A percentile compares a stretch with the other conserved stretches of the same genome.
Conservation (phyloP, 2,329 filamentous ascomycete species). For the Trichophyton equinum region DNA sequence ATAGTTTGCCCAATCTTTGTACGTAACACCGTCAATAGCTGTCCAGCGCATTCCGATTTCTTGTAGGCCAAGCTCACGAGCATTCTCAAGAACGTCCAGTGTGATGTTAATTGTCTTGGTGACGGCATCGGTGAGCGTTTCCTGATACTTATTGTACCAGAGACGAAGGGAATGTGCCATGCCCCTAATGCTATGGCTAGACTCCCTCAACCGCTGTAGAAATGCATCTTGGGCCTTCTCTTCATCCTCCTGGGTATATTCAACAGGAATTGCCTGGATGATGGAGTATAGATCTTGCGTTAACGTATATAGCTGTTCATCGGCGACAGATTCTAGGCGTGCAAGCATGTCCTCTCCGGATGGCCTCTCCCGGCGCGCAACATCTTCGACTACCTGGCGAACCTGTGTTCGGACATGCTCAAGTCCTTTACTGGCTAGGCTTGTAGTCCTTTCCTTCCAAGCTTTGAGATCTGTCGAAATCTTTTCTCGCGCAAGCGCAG, state of each 20-base stretch:
- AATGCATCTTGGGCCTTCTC: constrained; percentile 43
- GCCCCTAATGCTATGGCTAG: constrained; percentile 62
- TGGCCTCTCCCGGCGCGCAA: constrained; percentile 54
- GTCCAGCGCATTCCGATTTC: constrained; percentile 91
- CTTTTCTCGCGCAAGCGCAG: constrained; percentile 41
- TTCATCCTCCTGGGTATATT: constrained; percentile 42
- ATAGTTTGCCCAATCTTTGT: constrained; percentile 95
- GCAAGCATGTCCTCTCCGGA: constrained; percentile 44
- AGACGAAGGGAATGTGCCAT: constrained; percentile 62
- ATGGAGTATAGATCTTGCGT: constrained; percentile 52
- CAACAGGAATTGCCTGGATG: constrained; percentile 44
- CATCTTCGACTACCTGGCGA: constrained; percentile 57
- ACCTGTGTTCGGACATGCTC: constrained; percentile 53
- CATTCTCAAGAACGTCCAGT: constrained; percentile 67
- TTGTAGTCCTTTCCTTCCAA: constrained; percentile 82
- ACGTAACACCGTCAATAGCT: constrained; percentile 88
- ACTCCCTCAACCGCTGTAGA: constrained; percentile 46
- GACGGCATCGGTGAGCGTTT: constrained; percentile 56
- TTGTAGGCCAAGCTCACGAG: constrained; percentile 72
- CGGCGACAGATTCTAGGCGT: constrained; percentile 55
- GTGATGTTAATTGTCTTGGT: constrained; percentile 65
- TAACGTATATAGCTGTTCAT: constrained; percentile 51
- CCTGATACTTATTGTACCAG: constrained; percentile 63
- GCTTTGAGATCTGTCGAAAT: constrained; percentile 58
- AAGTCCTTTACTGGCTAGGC: constrained; percentile 72